Base-by-base conservation (phyloP, 2,329 filamentous ascomycete genomes). In the Pyrenophora seminiperda region DNA sequence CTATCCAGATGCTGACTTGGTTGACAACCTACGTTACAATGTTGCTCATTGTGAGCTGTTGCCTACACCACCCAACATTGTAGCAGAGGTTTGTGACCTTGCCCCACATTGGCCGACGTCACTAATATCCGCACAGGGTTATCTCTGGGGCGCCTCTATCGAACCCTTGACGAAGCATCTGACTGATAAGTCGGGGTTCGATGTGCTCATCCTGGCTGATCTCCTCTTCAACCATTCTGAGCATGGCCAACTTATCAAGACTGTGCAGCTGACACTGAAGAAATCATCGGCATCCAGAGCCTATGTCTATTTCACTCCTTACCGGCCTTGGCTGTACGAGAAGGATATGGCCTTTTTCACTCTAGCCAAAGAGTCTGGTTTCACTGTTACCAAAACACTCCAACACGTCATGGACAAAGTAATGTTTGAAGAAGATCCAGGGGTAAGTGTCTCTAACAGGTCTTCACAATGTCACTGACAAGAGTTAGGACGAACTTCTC, bases 221-320 rank as follows among this genome's bases (percentile, higher is more conserved):
- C 80, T 97, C 41, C 81, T 97, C 3, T 97, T 97, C 76, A 90
- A 94, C 53, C 91, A 97, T 71, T 88, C 86, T 4, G 91, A 96
- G 76, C 93, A 97, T 67, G 78, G 75, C 2, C 91, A 90, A 65
- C 79, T 97, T 53, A 79, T 95, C 58, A 80, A 82, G 58, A 91
- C 88, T 3, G 83, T 97, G 53, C 77, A 82, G 63, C 70, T 81
- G 66, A 89, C 88, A 13, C 73, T 97, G 63, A 82, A 80, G 61
- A 79, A 76, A 54, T 72, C 76, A 3, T 63, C 71, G 3, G 76
- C 77, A 2, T 83, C 87, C 40, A 81, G 80, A 45, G 91, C 91
- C 2, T 83, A 92, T 63, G 91, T 97, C 6, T 95, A 97, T 73
- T 97, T 97, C 76, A 96, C 92, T 0, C 92, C 90, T 15, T 96